Evolutionary conservation across 306 rosid species (phyloP), one percentile per base, ranked within the genome.

Genomic region (Ziziphus jujuba): DNA sequence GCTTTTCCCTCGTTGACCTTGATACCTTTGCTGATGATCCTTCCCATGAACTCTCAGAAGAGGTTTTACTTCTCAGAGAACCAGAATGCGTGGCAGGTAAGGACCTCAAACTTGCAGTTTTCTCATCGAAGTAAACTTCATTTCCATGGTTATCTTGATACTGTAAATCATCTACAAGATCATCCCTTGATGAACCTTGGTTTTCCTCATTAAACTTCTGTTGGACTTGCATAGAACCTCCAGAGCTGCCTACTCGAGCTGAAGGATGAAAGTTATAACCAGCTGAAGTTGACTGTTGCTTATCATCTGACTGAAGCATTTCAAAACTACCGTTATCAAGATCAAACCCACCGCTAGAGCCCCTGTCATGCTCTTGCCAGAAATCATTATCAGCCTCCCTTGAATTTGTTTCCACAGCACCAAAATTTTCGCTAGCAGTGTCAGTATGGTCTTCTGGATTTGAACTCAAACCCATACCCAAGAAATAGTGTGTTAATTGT

Each of bases 21-120:
- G 92, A 82, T 77, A 82, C 82, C 83, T 84, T 95, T 40, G 71
- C 89, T 3, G 88, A 75, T 5, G 83, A 87, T 65, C 93, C 99
- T 69, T 95, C 99, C 97, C 95, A 90, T 48, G 97, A 87, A 84
- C 87, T 90, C 79, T 90, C 99, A 2, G 95, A 82, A 53, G 96
- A 25, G 71, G 84, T 85, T 78, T 84, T 90, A 78, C 91, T 88
- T 71, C 85, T 85, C 53, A 68, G 55, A 53, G 88, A 75, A 76
- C 86, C 84, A 40, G 87, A 66, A 77, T 81, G 75, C 3, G 74
- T 70, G 52, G 79, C 74, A 8, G 90, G 74, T 69, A 65, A 53
- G 35, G 76, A 72, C 80, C 87, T 88, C 23, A 76, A 84, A 73
- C 79, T 78, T 52, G 82, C 62, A 22, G 66, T 73, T 79, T 85